Conservation (phyloP, 2,329 filamentous ascomycete species). For the Colletotrichum somersetense region DNA sequence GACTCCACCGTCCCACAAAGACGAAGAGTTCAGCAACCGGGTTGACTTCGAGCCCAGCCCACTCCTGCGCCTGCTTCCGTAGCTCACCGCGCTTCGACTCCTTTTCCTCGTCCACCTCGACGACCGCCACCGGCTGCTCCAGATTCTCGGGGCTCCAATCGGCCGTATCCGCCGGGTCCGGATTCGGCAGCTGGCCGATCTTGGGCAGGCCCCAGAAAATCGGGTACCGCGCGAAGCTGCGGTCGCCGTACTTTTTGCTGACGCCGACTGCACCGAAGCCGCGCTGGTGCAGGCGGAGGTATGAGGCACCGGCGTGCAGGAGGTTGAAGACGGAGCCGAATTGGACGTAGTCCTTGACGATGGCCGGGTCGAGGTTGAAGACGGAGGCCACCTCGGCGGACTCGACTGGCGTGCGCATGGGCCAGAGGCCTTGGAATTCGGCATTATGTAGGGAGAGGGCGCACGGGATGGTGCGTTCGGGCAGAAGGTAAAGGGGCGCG, state of each 20-base stretch:
- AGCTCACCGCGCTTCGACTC: constrained; percentile 66
- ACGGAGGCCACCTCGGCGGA: constrained; percentile 73
- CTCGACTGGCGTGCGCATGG: constrained; percentile 72
- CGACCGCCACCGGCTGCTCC: constrained; percentile 27
- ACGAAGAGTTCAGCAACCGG: constrained; percentile 74
- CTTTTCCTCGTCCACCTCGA: constrained; percentile 66
- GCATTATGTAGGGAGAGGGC: neutral
- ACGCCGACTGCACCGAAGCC: constrained; percentile 77
- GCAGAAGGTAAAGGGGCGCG: constrained; percentile 74
- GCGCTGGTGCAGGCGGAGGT: constrained; percentile 74
- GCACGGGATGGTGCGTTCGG: constrained; percentile 69
- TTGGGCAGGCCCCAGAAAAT: constrained; percentile 77
- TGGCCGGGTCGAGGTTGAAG: constrained; percentile 70
- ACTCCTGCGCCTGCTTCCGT: constrained; percentile 73
- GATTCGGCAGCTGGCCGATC: constrained; percentile 73
- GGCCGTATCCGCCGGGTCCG: constrained; percentile 73
- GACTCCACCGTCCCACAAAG: constrained; percentile 77
- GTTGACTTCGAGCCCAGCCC: constrained; percentile 73
- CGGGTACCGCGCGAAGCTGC: constrained; percentile 74
- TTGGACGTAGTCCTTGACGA: constrained; percentile 72
- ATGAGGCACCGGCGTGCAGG: constrained; percentile 74
- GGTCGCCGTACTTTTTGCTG: constrained; percentile 76
- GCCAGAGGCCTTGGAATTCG: constrained; percentile 61
- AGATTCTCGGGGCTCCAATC: constrained; percentile 65
- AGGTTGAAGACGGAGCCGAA: constrained; percentile 78